A percentile compares a stretch with the other conserved stretches of the same genome.
These are phyloP conservation scores for Meyerozyma sp. DNA, from an alignment of 1,139 yeast genomes.

Conservation along the genomic window DNA sequence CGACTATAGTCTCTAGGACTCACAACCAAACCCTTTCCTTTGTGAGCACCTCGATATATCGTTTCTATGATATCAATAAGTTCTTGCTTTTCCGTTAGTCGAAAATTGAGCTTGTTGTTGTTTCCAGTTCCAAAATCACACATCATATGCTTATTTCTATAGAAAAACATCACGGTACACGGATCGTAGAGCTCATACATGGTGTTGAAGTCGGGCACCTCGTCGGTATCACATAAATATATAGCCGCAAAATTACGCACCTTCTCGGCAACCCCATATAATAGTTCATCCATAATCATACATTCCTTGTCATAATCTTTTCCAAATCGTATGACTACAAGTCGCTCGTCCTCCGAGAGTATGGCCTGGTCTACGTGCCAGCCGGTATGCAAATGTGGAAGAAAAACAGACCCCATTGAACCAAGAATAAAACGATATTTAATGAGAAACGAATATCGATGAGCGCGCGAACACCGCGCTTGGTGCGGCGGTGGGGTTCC, in stretches of 20 bases:
- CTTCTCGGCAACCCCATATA: conserved; percentile 75
- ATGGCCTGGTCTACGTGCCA: conserved; percentile 98
- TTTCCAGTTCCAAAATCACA: conserved; percentile 98
- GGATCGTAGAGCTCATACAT: conserved; percentile 95
- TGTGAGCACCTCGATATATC: conserved; percentile 82
- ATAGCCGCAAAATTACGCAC: conserved; percentile 84
- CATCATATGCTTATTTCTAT: conserved; percentile 93
- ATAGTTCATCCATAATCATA: conserved; percentile 84
- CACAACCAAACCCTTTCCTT: conserved; percentile 88
- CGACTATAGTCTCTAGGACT: conserved; percentile 66
- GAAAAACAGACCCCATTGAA: conserved; percentile 75
- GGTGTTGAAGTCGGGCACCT: conserved; percentile 84
- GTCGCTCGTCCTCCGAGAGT: conserved; percentile 71
- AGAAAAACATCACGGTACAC: conserved; percentile 89
- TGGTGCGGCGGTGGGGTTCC: background rate
- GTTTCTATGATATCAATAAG: conserved; percentile 88
- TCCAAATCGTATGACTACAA: conserved; percentile 88
- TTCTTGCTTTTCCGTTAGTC: conserved; percentile 76
- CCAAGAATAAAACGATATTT: background rate
- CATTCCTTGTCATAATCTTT: conserved; percentile 72
- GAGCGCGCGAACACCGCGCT: background rate
- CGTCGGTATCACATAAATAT: conserved; percentile 82
- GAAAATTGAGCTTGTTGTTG: conserved; percentile 86
- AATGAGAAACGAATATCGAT: background rate
- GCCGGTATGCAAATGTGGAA: conserved; percentile 84